These are phyloP conservation scores for Babesia ovata DNA, from an alignment of 169 alveolate genomes.

Conservation along the genomic window DNA sequence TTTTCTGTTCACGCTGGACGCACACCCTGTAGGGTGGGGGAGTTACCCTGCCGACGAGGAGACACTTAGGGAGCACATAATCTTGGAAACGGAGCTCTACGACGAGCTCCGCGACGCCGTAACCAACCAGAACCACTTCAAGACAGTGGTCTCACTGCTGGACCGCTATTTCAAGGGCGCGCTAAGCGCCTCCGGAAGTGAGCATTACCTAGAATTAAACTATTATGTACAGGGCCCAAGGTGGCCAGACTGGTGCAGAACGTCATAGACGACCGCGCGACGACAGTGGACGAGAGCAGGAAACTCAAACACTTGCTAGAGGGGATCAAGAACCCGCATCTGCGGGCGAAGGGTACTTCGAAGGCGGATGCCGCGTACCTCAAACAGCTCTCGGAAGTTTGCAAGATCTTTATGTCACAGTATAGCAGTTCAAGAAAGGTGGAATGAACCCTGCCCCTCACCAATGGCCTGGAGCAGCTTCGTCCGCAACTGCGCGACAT, in stretches of 20 bases:
- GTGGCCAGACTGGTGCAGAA: constrained; percentile 9
- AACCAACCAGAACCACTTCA: constrained; percentile 9
- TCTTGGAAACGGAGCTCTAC: constrained; percentile 24
- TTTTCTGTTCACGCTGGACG: constrained; percentile 13
- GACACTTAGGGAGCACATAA: constrained; percentile 1
- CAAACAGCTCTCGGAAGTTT: constrained; percentile 10
- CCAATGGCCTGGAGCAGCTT: constrained; percentile 86
- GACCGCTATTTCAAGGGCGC: constrained; percentile 42
- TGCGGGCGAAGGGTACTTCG: not conserved
- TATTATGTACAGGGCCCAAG: constrained; percentile 2
- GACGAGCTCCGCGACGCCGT: constrained; percentile 4
- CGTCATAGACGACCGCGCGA: constrained; percentile 25
- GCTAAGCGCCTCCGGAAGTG: constrained; percentile 16
- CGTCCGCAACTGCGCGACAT: constrained; percentile 79
- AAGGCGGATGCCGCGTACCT: constrained; percentile 23
- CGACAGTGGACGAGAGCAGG: constrained; percentile 29
- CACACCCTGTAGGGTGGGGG: constrained; percentile 33
- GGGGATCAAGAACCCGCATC: not conserved
- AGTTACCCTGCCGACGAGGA: constrained; percentile 1
- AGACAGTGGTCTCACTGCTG: not conserved
- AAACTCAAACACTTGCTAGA: constrained; percentile 24
- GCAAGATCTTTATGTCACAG: not conserved
- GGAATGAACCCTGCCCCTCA: constrained; percentile 88
- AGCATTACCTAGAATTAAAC: not conserved
- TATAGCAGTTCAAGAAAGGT: constrained; percentile 74